These are phyloP conservation scores for Lomentospora prolificans DNA, from an alignment of 2,329 filamentous ascomycete genomes.

Conservation along the genomic window DNA sequence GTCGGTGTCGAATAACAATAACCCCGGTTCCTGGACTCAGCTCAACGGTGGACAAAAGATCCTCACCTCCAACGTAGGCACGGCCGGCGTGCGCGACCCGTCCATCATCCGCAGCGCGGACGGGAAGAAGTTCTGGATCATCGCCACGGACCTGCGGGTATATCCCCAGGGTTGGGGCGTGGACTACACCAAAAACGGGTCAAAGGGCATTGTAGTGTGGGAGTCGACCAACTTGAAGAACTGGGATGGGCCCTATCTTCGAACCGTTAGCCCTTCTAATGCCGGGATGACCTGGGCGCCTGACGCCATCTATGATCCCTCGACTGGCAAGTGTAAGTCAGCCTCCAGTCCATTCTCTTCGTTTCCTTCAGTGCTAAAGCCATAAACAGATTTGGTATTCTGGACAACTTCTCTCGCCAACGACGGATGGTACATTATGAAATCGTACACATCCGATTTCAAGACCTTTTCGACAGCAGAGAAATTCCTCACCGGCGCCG, in stretches of 20 bases:
- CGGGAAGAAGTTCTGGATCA: conserved; percentile 26
- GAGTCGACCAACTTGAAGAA: conserved; percentile 27
- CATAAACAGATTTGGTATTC: conserved; percentile 1
- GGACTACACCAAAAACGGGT: conserved; percentile 11
- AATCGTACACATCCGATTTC: conserved; percentile 12
- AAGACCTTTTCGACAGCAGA: conserved; percentile 11
- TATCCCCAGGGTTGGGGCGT: conserved; percentile 22
- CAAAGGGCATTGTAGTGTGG: conserved; percentile 29
- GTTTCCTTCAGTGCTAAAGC: too few relatives aligned
- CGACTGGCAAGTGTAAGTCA: conserved; percentile 5
- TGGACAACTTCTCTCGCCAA: conserved; percentile 11
- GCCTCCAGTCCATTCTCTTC: too few relatives aligned
- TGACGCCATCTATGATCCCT: conserved; percentile 26
- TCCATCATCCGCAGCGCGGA: conserved; percentile 30
- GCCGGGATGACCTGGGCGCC: conserved; percentile 32
- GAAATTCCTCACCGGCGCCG: conserved; percentile 6
- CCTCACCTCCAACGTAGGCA: conserved; percentile 26
- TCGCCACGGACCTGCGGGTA: conserved; percentile 27
- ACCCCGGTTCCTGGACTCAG: conserved; percentile 29
- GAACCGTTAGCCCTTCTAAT: conserved; percentile 25
- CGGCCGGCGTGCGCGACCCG: conserved; percentile 29
- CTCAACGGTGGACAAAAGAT: conserved; percentile 27
- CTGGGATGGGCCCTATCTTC: conserved; percentile 28
- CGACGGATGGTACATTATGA: conserved; percentile 11
- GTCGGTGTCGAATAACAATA: conserved; percentile 29